phyloP scores from a whole-genome alignment of 331 rosid genomes.

The Quercus tomentella region DNA sequence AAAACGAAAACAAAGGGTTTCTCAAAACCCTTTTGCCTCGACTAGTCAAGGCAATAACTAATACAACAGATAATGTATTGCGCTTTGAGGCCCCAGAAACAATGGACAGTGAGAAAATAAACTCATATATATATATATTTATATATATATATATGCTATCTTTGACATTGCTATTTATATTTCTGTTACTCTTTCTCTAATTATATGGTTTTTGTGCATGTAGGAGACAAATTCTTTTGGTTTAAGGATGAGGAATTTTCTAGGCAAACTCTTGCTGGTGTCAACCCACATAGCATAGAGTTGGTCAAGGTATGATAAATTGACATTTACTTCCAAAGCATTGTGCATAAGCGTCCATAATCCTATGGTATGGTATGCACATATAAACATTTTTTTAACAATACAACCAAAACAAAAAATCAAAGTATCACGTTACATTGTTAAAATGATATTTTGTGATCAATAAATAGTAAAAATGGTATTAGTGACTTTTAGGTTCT shows the following conservation, averaged over 20 bases:
- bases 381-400: no score
- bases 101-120: conserved; percentile 13
- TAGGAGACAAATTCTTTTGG: conserved; percentile 62
- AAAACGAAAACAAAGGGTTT: not conserved
- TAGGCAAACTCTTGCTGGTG: conserved; percentile 59
- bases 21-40: conserved; percentile 23
- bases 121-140: no score
- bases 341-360: no score
- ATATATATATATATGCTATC: no score
- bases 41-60: conserved; percentile 7
- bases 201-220: not conserved
- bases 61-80: conserved; percentile 21
- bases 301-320: conserved; percentile 34
- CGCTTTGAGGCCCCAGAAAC: conserved; percentile 37
- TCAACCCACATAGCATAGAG: conserved; percentile 43
- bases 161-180: no score
- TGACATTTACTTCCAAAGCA: not conserved
- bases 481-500: no score
- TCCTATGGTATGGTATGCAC: no score
- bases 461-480: no score
- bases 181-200: not conserved
- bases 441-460: no score
- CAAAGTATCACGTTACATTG: no score
- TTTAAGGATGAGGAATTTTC: conserved; percentile 48
- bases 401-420: no score